phyloP scores from a whole-genome alignment of 78 protist species.

The Guillardia theta region DNA sequence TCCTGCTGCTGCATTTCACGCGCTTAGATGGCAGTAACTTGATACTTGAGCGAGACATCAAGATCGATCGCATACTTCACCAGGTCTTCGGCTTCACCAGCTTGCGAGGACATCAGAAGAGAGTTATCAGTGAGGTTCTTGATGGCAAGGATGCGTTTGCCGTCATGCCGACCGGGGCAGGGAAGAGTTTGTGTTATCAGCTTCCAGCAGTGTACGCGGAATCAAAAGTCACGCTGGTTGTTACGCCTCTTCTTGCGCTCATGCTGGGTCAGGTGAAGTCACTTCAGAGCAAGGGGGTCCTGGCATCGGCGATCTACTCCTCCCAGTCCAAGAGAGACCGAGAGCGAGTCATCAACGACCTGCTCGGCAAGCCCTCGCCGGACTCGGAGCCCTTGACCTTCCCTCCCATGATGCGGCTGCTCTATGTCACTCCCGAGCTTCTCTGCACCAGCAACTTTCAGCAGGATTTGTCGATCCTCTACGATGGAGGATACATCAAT shows the following conservation, averaged over 20 bases:
- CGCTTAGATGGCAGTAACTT: no score
- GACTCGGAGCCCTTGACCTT: not conserved
- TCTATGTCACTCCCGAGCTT: conserved; percentile 18
- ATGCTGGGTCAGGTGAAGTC: not conserved
- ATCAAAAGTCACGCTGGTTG: not conserved
- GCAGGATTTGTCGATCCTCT: not conserved
- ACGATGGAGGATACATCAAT: not conserved
- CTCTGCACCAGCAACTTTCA: not conserved
- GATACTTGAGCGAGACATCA: no score
- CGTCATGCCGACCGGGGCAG: conserved; percentile 17
- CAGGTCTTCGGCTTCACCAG: not conserved
- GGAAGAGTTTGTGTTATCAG: not conserved
- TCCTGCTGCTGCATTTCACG: no score
- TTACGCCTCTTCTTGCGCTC: conserved; percentile 6
- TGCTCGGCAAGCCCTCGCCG: not conserved
- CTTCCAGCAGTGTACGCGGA: not conserved
- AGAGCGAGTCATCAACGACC: not conserved
- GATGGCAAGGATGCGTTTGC: not conserved
- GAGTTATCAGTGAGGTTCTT: not conserved
- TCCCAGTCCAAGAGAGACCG: not conserved
- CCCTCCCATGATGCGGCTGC: not conserved
- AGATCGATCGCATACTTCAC: no score
- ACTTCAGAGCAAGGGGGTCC: not conserved
- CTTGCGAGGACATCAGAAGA: not conserved
- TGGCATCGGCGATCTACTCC: not conserved